phyloP scores from a whole-genome alignment of 2,329 filamentous ascomycete genomes.

The Alternaria sp. region DNA sequence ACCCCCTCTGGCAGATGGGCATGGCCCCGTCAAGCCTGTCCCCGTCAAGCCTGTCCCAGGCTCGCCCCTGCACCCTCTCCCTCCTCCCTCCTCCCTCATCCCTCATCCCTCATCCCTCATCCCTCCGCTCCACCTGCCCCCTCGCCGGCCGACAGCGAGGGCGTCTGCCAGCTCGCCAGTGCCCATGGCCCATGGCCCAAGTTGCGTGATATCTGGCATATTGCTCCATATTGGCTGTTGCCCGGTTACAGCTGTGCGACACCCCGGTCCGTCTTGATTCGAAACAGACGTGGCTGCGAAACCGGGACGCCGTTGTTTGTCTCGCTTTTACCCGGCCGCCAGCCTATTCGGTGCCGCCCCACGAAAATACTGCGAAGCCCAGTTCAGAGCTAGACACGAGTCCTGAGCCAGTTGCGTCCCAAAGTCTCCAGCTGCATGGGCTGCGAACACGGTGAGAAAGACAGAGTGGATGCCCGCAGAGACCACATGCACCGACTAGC shows the following conservation, averaged over 20 bases:
- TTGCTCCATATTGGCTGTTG: slow-evolving; percentile 46
- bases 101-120: too few species aligned
- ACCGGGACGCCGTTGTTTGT: slow-evolving; percentile 45
- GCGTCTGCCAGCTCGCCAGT: slow-evolving; percentile 26
- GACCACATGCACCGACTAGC: slow-evolving; percentile 36
- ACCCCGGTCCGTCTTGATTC: slow-evolving; percentile 38
- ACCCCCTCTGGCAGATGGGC: slow-evolving; percentile 22
- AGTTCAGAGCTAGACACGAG: slow-evolving; percentile 16
- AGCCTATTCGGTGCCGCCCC: slow-evolving; percentile 44
- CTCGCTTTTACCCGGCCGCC: slow-evolving; percentile 45
- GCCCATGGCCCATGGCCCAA: slow-evolving; percentile 34
- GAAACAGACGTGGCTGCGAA: slow-evolving; percentile 45
- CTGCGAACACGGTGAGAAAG: slow-evolving; percentile 25
- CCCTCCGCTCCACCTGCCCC: slow-evolving; percentile 23
- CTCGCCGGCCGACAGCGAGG: slow-evolving; percentile 25
- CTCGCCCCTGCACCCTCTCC: slow-evolving; percentile 24
- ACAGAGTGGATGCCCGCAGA: slow-evolving; percentile 32
- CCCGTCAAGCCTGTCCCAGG: slow-evolving; percentile 14
- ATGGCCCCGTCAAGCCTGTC: too few species aligned
- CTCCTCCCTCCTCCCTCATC: background rate
- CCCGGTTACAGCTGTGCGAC: slow-evolving; percentile 45
- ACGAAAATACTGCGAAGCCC: slow-evolving; percentile 40
- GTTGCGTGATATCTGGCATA: slow-evolving; percentile 47
- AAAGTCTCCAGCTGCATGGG: slow-evolving; percentile 35
- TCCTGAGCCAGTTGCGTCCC: slow-evolving; percentile 27